Evolutionary conservation across 805 yeast genomes (phyloP), one percentile per base, ranked within the genome.

Genomic region (Metschnikowia gruessii): DNA sequence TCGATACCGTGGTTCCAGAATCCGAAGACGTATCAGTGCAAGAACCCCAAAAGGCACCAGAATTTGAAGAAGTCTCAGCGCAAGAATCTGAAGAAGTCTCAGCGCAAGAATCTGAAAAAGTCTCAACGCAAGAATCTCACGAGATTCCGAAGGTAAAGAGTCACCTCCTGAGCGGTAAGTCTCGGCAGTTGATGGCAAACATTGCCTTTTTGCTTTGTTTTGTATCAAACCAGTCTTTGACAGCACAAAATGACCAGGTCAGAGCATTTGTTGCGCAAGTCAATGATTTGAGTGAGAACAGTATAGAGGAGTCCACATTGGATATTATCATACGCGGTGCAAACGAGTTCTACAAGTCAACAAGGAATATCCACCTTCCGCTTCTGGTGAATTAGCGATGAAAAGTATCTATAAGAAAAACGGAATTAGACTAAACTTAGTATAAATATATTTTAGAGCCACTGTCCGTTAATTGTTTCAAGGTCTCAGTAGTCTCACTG

Each of bases 371-470:
- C 10, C 57, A 53, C 45, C 41, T 58, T 29, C 65, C 65, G 8
- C 48, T 62, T 13, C 59, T 56, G 59, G 32, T 48, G 19, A 40
- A 45, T 15, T 49, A 41, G 35, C 10, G 9, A n/a, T 15, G n/a
- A 13, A 15, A 37, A 24, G n/a, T 37, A 21, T 39, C n/a, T 19
- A 16, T 9, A 30, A 21, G 17, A 18, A 15, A 21, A 15, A 22
- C 4, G 19, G 24, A 32, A 4, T 7, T 36, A 36, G 9, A 26
- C 15, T 26, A n/a, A 26, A 8, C 15, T 26, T 24, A 16, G 28
- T 15, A 37, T 22, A 15, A 43, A 1, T 17, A 81, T 1, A 83
- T 60, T 52, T 76, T 76, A 4, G 81, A 66, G 2, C 78, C 74
- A 3, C 66, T 62, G 13, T 62, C 52, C 12, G 75, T 63, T 44